Evolutionary conservation across 2,329 filamentous ascomycete species (phyloP), one percentile per base, ranked within the genome.

Genomic region (Truncatella angustata): DNA sequence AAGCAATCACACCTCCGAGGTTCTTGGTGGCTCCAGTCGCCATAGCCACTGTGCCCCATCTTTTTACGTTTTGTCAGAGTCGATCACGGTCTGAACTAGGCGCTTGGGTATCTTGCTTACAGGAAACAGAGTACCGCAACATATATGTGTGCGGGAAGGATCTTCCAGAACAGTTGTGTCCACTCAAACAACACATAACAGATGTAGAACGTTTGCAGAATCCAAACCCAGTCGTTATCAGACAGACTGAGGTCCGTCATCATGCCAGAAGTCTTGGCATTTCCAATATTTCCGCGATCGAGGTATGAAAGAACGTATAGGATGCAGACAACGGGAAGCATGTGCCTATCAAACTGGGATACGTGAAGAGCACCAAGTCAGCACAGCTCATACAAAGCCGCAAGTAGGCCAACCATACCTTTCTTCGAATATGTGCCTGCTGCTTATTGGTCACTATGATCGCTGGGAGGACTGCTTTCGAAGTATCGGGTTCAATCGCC

Each of bases 241-340:
- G 7, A 69, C 68, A 44, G 75, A 56, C 82, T 71, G 18, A 86
- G 74, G 60, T 86, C 84, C 16, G 73, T 69, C 54, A 83, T 78
- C 73, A 87, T 79, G 56, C 84, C 83, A 23, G 84, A 82, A 42
- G 86, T 80, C 56, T 75, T 77, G 21, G 84, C 84, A 61, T 85
- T 84, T 32, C 80, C 81, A 45, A 85, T 84, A 58, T 84, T 81
- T 24, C 61, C 53, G 16, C 62, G 58, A 37, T 64, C 62, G 4
- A 64, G 58, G 50, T n/a, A n/a, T n/a, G n/a, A n/a, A n/a, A n/a
- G n/a, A n/a, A n/a, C n/a, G n/a, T n/a, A n/a, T n/a, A n/a, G n/a
- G n/a, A n/a, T n/a, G n/a, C n/a, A n/a, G n/a, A n/a, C n/a, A n/a
- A n/a, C n/a, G n/a, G n/a, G n/a, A n/a, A n/a, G n/a, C n/a, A n/a